These are phyloP conservation scores for Dalechampia spathulata DNA, from an alignment of 441 rosid genomes.

Conservation along the genomic window DNA sequence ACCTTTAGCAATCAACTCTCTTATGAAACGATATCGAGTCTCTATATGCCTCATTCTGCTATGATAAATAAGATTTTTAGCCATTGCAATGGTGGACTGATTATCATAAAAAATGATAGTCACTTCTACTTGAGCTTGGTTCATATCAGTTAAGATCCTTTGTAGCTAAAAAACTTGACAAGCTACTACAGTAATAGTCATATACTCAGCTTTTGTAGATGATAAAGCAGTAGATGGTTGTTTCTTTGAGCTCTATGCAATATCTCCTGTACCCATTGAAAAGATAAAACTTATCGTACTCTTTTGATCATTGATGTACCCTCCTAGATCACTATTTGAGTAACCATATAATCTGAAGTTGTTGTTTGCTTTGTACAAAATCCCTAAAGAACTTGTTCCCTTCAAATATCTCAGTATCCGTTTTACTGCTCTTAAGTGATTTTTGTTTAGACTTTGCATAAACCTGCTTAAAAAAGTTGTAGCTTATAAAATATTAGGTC, in stretches of 20 bases:
- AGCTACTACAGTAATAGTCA: neutral
- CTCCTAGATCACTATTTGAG: neutral
- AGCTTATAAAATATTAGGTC: neutral
- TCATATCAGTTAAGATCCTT: neutral
- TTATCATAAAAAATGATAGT: neutral
- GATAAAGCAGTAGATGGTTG: neutral
- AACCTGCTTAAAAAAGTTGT: neutral
- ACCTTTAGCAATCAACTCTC: neutral
- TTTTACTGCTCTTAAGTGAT: neutral
- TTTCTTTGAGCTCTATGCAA: neutral
- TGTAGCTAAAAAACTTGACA: neutral
- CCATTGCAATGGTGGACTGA: neutral
- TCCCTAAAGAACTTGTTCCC: neutral
- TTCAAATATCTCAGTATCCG: neutral
- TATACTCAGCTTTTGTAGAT: neutral
- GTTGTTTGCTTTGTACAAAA: neutral
- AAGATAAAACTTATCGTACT: neutral
- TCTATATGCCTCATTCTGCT: neutral
- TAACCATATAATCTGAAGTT: neutral
- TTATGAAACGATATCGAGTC: neutral
- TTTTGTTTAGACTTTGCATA: neutral
- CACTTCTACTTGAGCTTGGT: neutral
- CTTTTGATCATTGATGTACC: neutral
- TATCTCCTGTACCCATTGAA: neutral
- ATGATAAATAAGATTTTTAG: neutral